Evolutionary conservation across 805 yeast species (phyloP).

Genomic region (Metschnikowia santaceciliae): DNA sequence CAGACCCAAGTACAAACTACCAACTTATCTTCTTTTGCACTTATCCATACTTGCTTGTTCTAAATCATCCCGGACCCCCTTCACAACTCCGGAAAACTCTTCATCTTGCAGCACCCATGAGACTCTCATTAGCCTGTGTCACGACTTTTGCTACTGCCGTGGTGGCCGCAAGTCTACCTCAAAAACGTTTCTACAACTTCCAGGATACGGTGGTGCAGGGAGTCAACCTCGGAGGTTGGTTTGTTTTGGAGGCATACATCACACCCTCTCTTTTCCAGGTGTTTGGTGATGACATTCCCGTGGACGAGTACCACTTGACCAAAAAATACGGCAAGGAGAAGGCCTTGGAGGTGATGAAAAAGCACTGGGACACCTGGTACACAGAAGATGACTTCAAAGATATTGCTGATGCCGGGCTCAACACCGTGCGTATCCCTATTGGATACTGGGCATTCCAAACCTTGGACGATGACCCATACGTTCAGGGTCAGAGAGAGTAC

Average conservation of each 20-base stretch:
- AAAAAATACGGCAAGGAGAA: slow-evolving; percentile 56
- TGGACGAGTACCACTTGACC: slow-evolving; percentile 77
- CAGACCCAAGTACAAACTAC: neutral
- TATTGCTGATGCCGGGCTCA: slow-evolving; percentile 64
- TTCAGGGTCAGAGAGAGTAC: slow-evolving; percentile 71
- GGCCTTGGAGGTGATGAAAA: slow-evolving; percentile 44
- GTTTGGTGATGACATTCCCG: slow-evolving; percentile 54
- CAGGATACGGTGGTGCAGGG: slow-evolving; percentile 48
- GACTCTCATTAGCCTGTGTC: slow-evolving; percentile 7
- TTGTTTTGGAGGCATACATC: slow-evolving; percentile 81
- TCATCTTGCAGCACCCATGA: slow-evolving; percentile 2
- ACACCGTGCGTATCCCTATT: slow-evolving; percentile 84
- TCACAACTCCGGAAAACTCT: neutral
- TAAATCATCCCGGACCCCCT: neutral
- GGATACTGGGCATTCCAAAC: slow-evolving; percentile 89
- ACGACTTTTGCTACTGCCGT: slow-evolving; percentile 10
- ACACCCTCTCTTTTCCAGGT: slow-evolving; percentile 71
- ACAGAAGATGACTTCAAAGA: slow-evolving; percentile 65
- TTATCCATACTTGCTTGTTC: neutral
- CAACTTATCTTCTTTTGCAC: neutral
- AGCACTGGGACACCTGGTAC: slow-evolving; percentile 79
- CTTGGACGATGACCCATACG: slow-evolving; percentile 73
- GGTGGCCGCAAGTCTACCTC: slow-evolving; percentile 11
- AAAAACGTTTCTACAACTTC: slow-evolving; percentile 28
- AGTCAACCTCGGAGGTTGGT: slow-evolving; percentile 88